Percentiles rank a stretch among this genome's conserved stretches.
phyloP scores from a whole-genome alignment of 2,329 filamentous ascomycete species.

The Colletotrichum incanum region DNA sequence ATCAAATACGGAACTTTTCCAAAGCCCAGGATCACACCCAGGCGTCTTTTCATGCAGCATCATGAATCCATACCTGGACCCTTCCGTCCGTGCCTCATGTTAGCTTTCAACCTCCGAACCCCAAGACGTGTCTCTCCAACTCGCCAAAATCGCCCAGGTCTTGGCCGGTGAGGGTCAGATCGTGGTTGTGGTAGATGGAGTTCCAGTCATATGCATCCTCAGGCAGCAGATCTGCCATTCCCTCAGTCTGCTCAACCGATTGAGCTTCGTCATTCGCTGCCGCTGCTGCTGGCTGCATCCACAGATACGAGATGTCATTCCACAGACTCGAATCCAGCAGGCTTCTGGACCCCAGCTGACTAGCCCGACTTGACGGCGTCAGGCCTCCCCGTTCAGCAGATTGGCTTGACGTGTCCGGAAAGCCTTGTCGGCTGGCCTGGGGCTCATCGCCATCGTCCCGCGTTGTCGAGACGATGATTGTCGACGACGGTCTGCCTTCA shows the following conservation, averaged over 20 bases:
- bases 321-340: slow-evolving; percentile 38
- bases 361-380: slow-evolving; percentile 13
- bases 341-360: slow-evolving; percentile 30
- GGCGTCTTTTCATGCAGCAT: not conserved
- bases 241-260: not conserved
- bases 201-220: slow-evolving; percentile 21
- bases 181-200: slow-evolving; percentile 27
- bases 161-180: slow-evolving; percentile 17
- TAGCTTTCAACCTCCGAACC: slow-evolving; percentile 1
- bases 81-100: not conserved
- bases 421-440: not conserved
- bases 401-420: not conserved
- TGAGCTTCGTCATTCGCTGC: not conserved
- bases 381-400: not conserved
- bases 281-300: slow-evolving; percentile 11
- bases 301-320: slow-evolving; percentile 38
- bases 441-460: not conserved
- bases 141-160: slow-evolving; percentile 35
- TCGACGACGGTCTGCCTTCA: not conserved
- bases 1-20: not conserved
- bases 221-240: slow-evolving; percentile 16
- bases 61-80: not conserved
- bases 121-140: slow-evolving; percentile 27
- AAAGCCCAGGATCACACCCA: not conserved
- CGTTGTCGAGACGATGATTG: not conserved